A percentile compares a stretch with the other conserved stretches of the same genome.
Conservation (phyloP, 108 stramenopile genomes). For the Nannochloropsis oceanica region DNA sequence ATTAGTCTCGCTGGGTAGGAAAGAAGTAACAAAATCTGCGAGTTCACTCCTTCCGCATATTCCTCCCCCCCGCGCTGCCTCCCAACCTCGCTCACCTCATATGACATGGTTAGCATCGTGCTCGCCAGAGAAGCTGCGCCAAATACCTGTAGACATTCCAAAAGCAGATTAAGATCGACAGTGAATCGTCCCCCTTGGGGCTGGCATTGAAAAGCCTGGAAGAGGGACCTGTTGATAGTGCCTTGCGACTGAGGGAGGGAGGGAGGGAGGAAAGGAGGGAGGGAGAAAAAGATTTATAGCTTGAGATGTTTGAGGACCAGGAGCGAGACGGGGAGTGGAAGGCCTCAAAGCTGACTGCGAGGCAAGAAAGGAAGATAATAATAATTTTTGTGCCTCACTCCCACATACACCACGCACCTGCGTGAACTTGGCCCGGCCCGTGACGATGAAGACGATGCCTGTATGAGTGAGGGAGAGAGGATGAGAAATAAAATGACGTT, state of each 20-base stretch:
- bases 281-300: neutral
- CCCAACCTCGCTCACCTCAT: constrained; percentile 32
- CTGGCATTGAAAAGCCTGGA: constrained; percentile 17
- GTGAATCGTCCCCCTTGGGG: constrained; percentile 62
- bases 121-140: constrained; percentile 67
- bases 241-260: constrained; percentile 44
- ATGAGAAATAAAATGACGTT: neutral
- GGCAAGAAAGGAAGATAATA: no score
- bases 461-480: neutral
- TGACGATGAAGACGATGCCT: constrained; percentile 17
- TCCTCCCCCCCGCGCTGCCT: neutral
- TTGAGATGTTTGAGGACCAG: neutral
- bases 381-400: no score
- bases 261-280: neutral
- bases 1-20: neutral
- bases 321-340: neutral
- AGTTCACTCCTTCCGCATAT: neutral
- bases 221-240: constrained; percentile 36
- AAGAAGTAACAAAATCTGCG: neutral
- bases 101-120: constrained; percentile 88
- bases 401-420: neutral
- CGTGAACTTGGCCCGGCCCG: constrained; percentile 27
- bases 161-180: constrained; percentile 67
- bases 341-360: neutral
- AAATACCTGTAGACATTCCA: constrained; percentile 79